These are phyloP conservation scores for Dothistroma pini DNA, from an alignment of 2,329 filamentous ascomycete species.

Conservation along the genomic window DNA sequence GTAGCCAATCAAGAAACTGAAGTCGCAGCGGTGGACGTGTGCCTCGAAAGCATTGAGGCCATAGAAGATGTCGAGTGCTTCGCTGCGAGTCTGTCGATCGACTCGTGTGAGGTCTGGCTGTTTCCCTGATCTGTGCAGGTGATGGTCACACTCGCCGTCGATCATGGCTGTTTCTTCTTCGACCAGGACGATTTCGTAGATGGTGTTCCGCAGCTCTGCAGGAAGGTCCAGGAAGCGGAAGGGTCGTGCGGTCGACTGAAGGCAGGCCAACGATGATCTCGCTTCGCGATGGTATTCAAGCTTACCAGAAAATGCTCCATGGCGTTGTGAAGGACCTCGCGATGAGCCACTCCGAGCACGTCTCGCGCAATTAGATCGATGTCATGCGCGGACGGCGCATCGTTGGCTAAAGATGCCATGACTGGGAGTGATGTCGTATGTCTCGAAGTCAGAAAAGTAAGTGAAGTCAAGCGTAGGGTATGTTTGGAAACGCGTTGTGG, in stretches of 20 bases:
- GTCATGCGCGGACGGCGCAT: not conserved
- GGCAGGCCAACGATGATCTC: too few relatives aligned
- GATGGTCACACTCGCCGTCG: not conserved
- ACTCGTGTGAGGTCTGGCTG: not conserved
- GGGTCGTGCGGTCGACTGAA: not conserved
- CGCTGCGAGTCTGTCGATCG: not conserved
- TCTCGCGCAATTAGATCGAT: too few relatives aligned
- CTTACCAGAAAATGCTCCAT: not conserved
- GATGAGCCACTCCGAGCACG: too few relatives aligned
- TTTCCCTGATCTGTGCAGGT: not conserved
- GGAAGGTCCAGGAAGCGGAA: constrained; percentile 6
- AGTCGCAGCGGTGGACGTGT: constrained; percentile 4
- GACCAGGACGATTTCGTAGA: not conserved
- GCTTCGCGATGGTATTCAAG: not conserved
- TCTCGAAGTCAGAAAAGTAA: not conserved
- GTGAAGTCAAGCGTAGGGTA: not conserved
- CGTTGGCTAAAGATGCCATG: not conserved
- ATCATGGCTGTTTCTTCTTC: not conserved
- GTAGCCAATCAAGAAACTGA: not conserved
- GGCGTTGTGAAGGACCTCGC: too few relatives aligned
- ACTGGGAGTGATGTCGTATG: not conserved
- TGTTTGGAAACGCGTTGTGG: not conserved
- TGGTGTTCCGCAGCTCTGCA: constrained; percentile 1
- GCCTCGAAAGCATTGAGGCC: not conserved
- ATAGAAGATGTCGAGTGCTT: constrained; percentile 1